Evolutionary conservation across 495 filamentous ascomycete genomes (phyloP), one percentile per base, ranked within the genome.

Genomic region (Neurospora sp.): DNA sequence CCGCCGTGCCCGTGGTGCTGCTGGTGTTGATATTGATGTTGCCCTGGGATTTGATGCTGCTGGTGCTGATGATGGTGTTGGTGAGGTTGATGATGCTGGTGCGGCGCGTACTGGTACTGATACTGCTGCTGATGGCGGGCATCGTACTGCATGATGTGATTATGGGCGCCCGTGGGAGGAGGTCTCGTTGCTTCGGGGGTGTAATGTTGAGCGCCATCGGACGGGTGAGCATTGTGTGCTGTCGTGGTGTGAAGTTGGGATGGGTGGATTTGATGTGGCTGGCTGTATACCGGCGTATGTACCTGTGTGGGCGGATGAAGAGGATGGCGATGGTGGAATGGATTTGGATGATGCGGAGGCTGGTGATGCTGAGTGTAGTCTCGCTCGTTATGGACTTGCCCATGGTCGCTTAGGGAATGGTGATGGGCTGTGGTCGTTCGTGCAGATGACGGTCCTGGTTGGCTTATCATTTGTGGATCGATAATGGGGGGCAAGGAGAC

Each of bases 391-490:
- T 77, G 75, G 19, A 74, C 76, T 62, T 72, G 75, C n/a, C 73
- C 76, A 17, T 74, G 74, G 15, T 62, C 21, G 54, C 54, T 31
- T 31, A 31, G 1, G 24, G 28, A 17, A 0, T 70, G 79, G 10
- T 77, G 42, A 72, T 34, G 71, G 69, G 71, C 73, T 54, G 19
- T 73, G 72, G 70, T 77, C 54, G 21, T 77, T 76, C 36, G 71
- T 36, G 24, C 13, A 39, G 74, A 66, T 34, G 77, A 74, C 36
- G 75, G 70, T 11, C 75, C 75, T 31, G 79, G 74, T 43, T 85
- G 84, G 17, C 77, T 83, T 73, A 86, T 86, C 72, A 86, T 84
- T 73, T 85, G 84, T n/a, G 85, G 85, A 73, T 86, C 83, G 76
- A 86, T 85, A 15, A 77, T 69, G 2, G 76, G 70, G 13, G 76